Evolutionary conservation across 2,329 filamentous ascomycete species (phyloP), one percentile per base, ranked within the genome.

Genomic region (Cadophora malorum): DNA sequence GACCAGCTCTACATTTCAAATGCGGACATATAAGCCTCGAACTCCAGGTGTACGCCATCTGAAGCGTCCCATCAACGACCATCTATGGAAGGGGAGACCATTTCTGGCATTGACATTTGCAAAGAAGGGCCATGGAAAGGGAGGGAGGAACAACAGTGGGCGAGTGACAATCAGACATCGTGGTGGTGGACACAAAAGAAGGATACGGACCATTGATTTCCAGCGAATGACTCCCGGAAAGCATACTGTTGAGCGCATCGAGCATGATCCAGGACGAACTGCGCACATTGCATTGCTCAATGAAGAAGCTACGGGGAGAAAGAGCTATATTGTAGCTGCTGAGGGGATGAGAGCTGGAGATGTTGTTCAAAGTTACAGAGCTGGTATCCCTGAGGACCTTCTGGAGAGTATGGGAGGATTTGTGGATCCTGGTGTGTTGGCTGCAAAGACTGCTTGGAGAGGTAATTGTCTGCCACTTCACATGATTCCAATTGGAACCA

Each of bases 381-480:
- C 90, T 8, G 96, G 96, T 72, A 96, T 99, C 68, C 96, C 96
- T 0, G 85, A 91, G 71, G 91, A 96, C 71, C 83, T 99, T 66
- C 86, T 97, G 76, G 89, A 91, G 62, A 94, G 90, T 78, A 98
- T 99, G 94, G 96, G 96, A 69, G 95, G 96, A 74, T 83, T 90
- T 52, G 87, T 97, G 62, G 96, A 99, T 84, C 94, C 95, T 12
- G 96, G 96, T 90, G 93, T 99, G 79, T 83, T 99, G 70, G 96
- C 96, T 8, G 92, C 96, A 35, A 96, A 93, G 83, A 99, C 96
- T 28, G 94, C 94, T 0, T 94, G 94, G 83, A 88, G 93, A 76
- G 96, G 96, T 65, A 99, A 99, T 80, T 99, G 96, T 79, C 81
- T 99, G 74, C 96, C 96, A 16, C 84, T 99, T 78, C 92, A 97